These are phyloP conservation scores for Zymoseptoria crescenta DNA, from an alignment of 2,329 filamentous ascomycete genomes.

Conservation along the genomic window DNA sequence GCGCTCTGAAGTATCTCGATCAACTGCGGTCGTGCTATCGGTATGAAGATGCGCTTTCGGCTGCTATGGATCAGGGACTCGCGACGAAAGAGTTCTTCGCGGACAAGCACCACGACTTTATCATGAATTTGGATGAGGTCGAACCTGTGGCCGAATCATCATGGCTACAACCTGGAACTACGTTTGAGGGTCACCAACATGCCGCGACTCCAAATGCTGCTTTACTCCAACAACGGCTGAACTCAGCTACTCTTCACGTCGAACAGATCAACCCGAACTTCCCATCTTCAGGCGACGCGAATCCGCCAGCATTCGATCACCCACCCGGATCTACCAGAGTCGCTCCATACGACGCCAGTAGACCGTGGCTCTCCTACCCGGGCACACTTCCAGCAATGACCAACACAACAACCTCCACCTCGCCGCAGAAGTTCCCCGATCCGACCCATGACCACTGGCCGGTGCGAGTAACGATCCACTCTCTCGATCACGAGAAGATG, in stretches of 20 bases:
- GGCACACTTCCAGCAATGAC: conserved; percentile 18
- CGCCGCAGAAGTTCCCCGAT: conserved; percentile 11
- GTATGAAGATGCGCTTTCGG: conserved; percentile 47
- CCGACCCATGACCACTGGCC: conserved; percentile 54
- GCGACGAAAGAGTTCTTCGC: conserved; percentile 46
- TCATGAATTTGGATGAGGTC: conserved; percentile 47
- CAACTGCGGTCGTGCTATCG: conserved; percentile 47
- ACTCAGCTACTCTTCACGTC: conserved; percentile 13
- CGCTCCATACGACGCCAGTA: conserved; percentile 25
- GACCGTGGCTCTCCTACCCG: conserved; percentile 33
- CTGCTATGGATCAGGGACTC: conserved; percentile 47
- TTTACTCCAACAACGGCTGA: conserved; percentile 13
- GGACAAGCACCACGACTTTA: conserved; percentile 49
- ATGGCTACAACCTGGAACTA: conserved; percentile 54
- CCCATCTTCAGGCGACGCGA: conserved; percentile 7
- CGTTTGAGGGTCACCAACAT: conserved; percentile 55
- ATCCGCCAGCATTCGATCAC: conserved; percentile 19
- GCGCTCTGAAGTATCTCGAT: conserved; percentile 55
- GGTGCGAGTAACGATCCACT: conserved; percentile 58
- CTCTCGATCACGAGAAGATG: conserved; percentile 53
- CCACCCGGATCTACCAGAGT: conserved; percentile 22
- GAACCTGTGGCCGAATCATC: conserved; percentile 48
- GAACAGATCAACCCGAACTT: conserved; percentile 30
- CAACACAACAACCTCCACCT: conserved; percentile 1
- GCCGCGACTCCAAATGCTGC: conserved; percentile 34